These are phyloP conservation scores for Pholiota microspora DNA, from an alignment of 768 basidiomycete genomes.

Conservation along the genomic window DNA sequence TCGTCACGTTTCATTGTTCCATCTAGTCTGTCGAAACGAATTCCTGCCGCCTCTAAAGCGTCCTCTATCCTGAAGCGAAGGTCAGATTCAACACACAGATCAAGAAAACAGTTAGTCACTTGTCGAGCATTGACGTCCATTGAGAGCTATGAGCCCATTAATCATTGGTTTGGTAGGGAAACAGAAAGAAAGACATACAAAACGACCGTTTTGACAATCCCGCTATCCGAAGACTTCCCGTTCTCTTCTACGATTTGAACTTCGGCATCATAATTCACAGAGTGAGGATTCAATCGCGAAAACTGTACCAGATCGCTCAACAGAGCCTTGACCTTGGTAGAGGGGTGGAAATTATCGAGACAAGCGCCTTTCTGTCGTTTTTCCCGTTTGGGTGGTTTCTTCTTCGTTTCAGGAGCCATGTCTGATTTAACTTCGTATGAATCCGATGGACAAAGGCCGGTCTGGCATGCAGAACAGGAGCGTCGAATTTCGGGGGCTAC, in stretches of 20 bases:
- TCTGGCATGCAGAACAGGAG: conserved; percentile 78
- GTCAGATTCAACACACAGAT: conserved; percentile 12
- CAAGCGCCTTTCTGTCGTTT: conserved; percentile 56
- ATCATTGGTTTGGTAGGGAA: conserved; percentile 11
- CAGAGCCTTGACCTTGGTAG: conserved; percentile 87
- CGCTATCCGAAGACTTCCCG: conserved; percentile 61
- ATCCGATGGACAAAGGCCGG: conserved; percentile 63
- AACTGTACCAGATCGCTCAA: conserved; percentile 77
- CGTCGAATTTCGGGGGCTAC: conserved; percentile 53
- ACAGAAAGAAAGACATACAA: conserved; percentile 59
- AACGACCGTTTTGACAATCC: conserved; percentile 86
- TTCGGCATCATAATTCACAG: conserved; percentile 85
- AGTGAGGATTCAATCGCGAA: conserved; percentile 83
- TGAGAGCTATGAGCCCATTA: conserved; percentile 60
- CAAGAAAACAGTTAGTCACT: conserved; percentile 41
- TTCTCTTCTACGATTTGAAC: conserved; percentile 75
- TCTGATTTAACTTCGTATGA: conserved; percentile 82
- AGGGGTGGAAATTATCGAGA: conserved; percentile 63
- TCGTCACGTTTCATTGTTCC: conserved; percentile 99
- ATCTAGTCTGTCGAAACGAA: conserved; percentile 89
- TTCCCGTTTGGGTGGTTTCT: conserved; percentile 63
- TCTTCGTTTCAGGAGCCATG: conserved; percentile 51
- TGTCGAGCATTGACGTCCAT: conserved; percentile 94
- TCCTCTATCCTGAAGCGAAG: conserved; percentile 69
- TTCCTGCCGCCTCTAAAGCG: conserved; percentile 77